Evolutionary conservation across 2,329 filamentous ascomycete genomes (phyloP).

Genomic region (Microcyclospora tardicrescens): DNA sequence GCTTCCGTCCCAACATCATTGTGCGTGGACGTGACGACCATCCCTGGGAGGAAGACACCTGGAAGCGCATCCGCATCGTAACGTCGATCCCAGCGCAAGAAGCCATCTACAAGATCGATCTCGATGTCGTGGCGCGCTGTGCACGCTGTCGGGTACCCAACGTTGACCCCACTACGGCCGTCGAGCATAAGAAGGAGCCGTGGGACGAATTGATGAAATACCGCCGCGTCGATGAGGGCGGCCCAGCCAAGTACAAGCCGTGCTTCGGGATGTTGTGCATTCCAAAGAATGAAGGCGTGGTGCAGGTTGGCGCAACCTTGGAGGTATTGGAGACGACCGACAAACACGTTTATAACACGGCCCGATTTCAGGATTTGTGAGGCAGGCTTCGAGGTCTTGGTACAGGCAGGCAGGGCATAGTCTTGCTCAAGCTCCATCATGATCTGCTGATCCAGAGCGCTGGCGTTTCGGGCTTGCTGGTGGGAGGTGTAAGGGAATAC

Average conservation of each 20-base stretch:
- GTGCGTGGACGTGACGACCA: constrained; percentile 36
- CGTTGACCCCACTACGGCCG: constrained; percentile 49
- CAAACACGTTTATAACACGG: constrained; percentile 39
- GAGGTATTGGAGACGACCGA: constrained; percentile 46
- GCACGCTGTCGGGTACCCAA: constrained; percentile 51
- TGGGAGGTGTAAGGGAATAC: too few species aligned
- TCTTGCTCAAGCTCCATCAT: too few species aligned
- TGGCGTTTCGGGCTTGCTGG: too few species aligned
- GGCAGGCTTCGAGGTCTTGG: background rate
- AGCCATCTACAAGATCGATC: constrained; percentile 27
- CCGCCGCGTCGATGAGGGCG: constrained; percentile 46
- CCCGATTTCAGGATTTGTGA: constrained; percentile 22
- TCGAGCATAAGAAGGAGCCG: constrained; percentile 45
- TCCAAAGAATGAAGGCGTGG: constrained; percentile 40
- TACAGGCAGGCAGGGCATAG: too few species aligned
- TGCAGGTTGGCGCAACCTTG: constrained; percentile 46
- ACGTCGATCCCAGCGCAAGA: constrained; percentile 20
- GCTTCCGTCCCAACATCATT: constrained; percentile 52
- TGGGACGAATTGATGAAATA: constrained; percentile 52
- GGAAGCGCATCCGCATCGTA: constrained; percentile 44
- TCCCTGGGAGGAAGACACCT: constrained; percentile 51
- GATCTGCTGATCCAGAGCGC: too few species aligned
- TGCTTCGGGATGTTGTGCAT: constrained; percentile 56
- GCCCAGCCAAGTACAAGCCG: constrained; percentile 48
- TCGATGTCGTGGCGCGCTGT: constrained; percentile 48